phyloP scores from a whole-genome alignment of 768 basidiomycete genomes.

The Tephrocybe sp. region DNA sequence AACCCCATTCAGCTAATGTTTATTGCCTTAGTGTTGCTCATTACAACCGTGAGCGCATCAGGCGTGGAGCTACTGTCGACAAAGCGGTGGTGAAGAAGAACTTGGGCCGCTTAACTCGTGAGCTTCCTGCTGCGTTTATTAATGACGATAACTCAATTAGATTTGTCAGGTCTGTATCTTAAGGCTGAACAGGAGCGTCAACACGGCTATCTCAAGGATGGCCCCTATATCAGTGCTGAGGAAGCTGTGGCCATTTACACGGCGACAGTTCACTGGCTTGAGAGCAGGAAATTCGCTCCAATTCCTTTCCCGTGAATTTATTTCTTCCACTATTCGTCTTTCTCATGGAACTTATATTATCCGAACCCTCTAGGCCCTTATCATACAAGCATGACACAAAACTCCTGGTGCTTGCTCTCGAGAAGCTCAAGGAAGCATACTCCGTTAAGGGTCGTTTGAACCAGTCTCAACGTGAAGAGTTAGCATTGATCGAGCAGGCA shows the following conservation, averaged over 20 bases:
- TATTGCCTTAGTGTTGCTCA: constrained; percentile 71
- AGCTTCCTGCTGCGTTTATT: constrained; percentile 21
- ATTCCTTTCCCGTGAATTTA: constrained; percentile 90
- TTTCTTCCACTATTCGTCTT: not conserved
- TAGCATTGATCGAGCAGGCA: constrained; percentile 97
- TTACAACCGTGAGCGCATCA: constrained; percentile 96
- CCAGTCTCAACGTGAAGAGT: constrained; percentile 96
- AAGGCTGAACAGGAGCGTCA: constrained; percentile 99
- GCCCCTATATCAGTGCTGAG: constrained; percentile 97
- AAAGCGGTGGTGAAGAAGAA: constrained; percentile 99
- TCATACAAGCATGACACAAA: constrained; percentile 99
- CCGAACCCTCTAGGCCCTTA: constrained; percentile 57
- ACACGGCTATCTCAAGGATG: constrained; percentile 98
- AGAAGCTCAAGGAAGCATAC: constrained; percentile 99
- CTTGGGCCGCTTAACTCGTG: constrained; percentile 92
- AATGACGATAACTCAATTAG: constrained; percentile 10
- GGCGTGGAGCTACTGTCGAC: constrained; percentile 94
- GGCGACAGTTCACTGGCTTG: constrained; percentile 98
- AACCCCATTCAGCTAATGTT: constrained; percentile 2
- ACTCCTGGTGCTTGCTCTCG: constrained; percentile 90
- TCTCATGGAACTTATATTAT: not conserved
- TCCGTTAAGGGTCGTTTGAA: constrained; percentile 97
- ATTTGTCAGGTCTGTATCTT: constrained; percentile 74
- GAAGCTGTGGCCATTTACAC: constrained; percentile 99
- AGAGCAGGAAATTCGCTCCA: constrained; percentile 95